Evolutionary conservation across 495 filamentous ascomycete species (phyloP), one percentile per base, ranked within the genome.

Genomic region (Thozetella sp.): DNA sequence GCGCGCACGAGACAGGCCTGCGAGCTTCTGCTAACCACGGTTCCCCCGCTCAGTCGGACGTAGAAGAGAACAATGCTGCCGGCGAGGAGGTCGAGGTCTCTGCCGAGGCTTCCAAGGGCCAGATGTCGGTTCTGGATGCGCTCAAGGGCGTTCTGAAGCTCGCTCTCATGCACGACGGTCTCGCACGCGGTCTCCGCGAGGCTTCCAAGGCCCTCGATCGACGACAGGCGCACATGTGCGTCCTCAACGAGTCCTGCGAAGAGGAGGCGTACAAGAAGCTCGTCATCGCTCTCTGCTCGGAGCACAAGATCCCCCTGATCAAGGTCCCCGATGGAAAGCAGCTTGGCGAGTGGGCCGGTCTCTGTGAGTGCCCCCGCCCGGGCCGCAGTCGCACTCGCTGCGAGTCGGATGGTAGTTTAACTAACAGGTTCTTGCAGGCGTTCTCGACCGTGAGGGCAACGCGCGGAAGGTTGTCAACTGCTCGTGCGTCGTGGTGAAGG

Each of bases 251-350:
- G 86, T 88, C 84, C 62, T 99, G 95, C 83, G 95, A 98, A 83
- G 96, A 99, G 86, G 95, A 99, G 85, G 94, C 95, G 63, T 99
- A 99, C 85, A 99, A 99, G 92, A 99, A 99, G 88, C 87, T 99
- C 53, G 94, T 99, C 65, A 91, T 98, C 62, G 95, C 95, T 64
- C 87, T 99, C 55, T 99, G 95, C 88, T 90, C 87, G 54, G 95
- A 98, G 85, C 95, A 99, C 84, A 95, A 96, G 88, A 99, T 99
- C 71, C 95, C 95, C 59, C 83, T 99, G 62, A 99, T 99, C 86
- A 97, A 99, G 90, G 94, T 99, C 63, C 93, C 94, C 72, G 95
- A 99, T 81, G 95, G 95, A 76, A 99, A 99, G 88, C 90, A 97
- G 84, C 83, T 99, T 67, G 95, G 95, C 81, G 96, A 99, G 86